Percentiles rank a stretch among this genome's conserved stretches.
Evolutionary conservation across 2,329 filamentous ascomycete species (phyloP).

Genomic region (Neobulgaria alba): DNA sequence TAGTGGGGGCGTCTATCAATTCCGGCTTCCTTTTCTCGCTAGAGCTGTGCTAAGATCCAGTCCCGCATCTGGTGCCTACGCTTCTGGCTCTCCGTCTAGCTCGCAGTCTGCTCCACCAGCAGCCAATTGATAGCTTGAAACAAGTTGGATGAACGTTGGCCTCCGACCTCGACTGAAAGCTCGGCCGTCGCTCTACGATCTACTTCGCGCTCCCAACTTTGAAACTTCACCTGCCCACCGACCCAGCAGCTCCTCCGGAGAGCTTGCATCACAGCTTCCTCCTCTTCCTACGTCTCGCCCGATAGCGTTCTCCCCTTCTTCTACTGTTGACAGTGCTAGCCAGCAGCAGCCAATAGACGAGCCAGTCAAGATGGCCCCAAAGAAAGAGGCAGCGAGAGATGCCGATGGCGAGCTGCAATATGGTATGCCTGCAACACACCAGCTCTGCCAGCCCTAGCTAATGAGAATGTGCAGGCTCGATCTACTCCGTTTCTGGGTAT

Average conservation of each 20-base stretch:
- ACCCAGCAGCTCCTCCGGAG: conserved; percentile 26
- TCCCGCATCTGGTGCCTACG: conserved; percentile 7
- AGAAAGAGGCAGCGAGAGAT: conserved; percentile 34
- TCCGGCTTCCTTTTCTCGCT: conserved; percentile 10
- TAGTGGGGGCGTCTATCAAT: no score
- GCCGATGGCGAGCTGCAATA: conserved; percentile 43
- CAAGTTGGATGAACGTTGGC: conserved; percentile 27
- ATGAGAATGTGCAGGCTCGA: conserved; percentile 37
- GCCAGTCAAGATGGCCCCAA: conserved; percentile 30
- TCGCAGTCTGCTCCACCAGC: background rate
- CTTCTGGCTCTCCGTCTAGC: background rate
- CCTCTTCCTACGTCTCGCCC: conserved; percentile 20
- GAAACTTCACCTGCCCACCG: conserved; percentile 31
- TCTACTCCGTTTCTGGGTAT: conserved; percentile 64
- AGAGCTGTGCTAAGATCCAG: conserved; percentile 9
- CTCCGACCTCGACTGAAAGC: conserved; percentile 45
- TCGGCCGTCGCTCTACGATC: conserved; percentile 54
- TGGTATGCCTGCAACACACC: conserved; percentile 36
- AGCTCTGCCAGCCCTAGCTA: conserved; percentile 15
- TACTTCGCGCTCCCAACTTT: conserved; percentile 44
- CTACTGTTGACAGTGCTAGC: conserved; percentile 17
- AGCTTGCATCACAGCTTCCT: conserved; percentile 36
- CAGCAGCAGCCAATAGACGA: conserved; percentile 9
- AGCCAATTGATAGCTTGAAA: conserved; percentile 6
- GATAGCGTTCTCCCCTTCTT: conserved; percentile 18